Conservation (phyloP, 2,329 filamentous ascomycete genomes). For the Aspergillus amoenus region DNA sequence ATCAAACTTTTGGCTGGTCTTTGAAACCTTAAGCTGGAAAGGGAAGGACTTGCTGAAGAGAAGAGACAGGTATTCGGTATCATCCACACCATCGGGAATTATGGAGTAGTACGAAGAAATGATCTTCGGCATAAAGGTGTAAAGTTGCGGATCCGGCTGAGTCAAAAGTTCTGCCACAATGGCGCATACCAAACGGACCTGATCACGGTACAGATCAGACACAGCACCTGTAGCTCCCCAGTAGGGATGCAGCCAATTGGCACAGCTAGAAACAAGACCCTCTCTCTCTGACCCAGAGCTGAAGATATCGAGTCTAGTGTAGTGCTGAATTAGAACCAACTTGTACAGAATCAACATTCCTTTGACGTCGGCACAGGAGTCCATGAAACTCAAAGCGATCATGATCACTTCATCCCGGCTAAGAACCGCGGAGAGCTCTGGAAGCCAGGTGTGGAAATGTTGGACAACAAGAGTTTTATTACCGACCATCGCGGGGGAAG, state of each 20-base stretch:
- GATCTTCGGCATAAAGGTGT: conserved; percentile 86
- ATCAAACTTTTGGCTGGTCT: conserved; percentile 66
- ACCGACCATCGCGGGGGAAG: conserved; percentile 80
- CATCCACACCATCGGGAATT: conserved; percentile 61
- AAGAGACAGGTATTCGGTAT: conserved; percentile 69
- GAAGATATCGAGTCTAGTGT: conserved; percentile 80
- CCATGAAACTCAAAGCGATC: conserved; percentile 89
- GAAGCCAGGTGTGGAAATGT: conserved; percentile 97
- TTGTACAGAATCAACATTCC: conserved; percentile 92
- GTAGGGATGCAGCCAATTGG: conserved; percentile 87
- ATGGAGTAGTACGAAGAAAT: conserved; percentile 85
- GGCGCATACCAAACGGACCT: conserved; percentile 89
- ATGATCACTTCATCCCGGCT: conserved; percentile 82
- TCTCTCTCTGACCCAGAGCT: conserved; percentile 72
- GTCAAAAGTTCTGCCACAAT: conserved; percentile 84
- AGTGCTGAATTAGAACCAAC: conserved; percentile 87
- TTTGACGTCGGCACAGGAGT: conserved; percentile 82
- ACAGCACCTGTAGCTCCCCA: conserved; percentile 77
- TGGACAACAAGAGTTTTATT: conserved; percentile 95
- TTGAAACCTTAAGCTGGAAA: conserved; percentile 72
- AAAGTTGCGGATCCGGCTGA: conserved; percentile 75
- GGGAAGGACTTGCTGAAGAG: conserved; percentile 89
- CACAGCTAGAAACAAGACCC: conserved; percentile 75
- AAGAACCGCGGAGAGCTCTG: conserved; percentile 76
- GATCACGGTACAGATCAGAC: conserved; percentile 85